Conservation (phyloP, 495 filamentous ascomycete genomes). For the Parathielavia hyrcaniae region DNA sequence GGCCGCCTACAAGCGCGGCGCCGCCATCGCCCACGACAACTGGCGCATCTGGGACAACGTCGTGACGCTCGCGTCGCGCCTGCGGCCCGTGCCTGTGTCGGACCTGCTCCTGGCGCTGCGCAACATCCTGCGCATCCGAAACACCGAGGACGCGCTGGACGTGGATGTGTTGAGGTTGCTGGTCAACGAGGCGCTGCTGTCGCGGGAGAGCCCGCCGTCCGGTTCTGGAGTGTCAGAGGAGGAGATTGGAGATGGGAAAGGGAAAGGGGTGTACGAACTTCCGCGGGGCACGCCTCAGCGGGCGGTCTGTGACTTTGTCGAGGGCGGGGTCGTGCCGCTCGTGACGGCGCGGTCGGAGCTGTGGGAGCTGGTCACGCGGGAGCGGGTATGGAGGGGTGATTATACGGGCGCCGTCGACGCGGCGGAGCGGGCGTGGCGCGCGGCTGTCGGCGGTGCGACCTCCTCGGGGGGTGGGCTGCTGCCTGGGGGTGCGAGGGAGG, state of each 20-base stretch:
- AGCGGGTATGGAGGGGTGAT: slow-evolving; percentile 63
- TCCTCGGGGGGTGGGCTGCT: slow-evolving; percentile 10
- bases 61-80: slow-evolving; percentile 71
- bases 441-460: slow-evolving; percentile 43
- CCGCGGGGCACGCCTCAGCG: slow-evolving; percentile 44
- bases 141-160: slow-evolving; percentile 71
- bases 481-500: slow-evolving; percentile 15
- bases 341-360: slow-evolving; percentile 73
- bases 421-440: slow-evolving; percentile 84
- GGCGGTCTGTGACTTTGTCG: slow-evolving; percentile 64
- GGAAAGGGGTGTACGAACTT: slow-evolving; percentile 36
- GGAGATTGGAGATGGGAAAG: background rate
- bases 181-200: slow-evolving; percentile 58
- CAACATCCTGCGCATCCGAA: slow-evolving; percentile 68
- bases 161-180: slow-evolving; percentile 62
- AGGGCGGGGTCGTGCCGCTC: slow-evolving; percentile 64
- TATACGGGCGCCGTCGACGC: slow-evolving; percentile 68
- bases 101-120: slow-evolving; percentile 68
- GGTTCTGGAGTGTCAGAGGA: too few relatives aligned
- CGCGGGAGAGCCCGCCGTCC: slow-evolving; percentile 21
- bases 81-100: slow-evolving; percentile 63
- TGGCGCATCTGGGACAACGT: slow-evolving; percentile 95
- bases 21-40: slow-evolving; percentile 70
- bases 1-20: slow-evolving; percentile 75
- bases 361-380: slow-evolving; percentile 64